Percentiles rank a stretch among this genome's conserved stretches.
phyloP scores from a whole-genome alignment of 1,284 basidiomycete genomes.

The Malassezia globosa region DNA sequence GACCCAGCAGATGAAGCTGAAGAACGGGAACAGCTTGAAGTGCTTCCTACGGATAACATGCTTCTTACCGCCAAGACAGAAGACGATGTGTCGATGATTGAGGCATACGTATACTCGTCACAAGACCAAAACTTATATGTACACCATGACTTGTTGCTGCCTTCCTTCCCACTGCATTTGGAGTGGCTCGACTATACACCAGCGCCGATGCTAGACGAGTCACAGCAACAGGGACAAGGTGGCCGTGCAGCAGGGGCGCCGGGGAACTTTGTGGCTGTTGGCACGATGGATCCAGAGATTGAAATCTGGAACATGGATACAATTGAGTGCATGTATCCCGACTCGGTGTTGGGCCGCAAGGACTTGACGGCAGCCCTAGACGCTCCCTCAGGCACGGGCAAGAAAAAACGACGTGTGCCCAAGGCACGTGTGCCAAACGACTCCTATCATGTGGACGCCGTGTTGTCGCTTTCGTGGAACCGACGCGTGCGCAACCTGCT shows the following conservation, averaged over 20 bases:
- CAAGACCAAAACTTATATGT: slow-evolving; percentile 65
- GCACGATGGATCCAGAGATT: slow-evolving; percentile 92
- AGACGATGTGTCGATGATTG: slow-evolving; percentile 89
- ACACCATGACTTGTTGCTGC: slow-evolving; percentile 95
- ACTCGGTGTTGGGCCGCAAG: slow-evolving; percentile 76
- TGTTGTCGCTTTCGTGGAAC: slow-evolving; percentile 87
- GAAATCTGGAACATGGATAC: slow-evolving; percentile 96
- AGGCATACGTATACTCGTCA: slow-evolving; percentile 49
- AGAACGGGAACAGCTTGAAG: slow-evolving; percentile 79
- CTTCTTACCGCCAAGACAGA: slow-evolving; percentile 88
- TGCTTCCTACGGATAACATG: slow-evolving; percentile 81
- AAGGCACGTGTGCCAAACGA: slow-evolving; percentile 61
- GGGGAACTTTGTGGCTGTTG: slow-evolving; percentile 90
- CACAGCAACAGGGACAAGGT: no score
- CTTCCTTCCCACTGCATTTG: slow-evolving; percentile 91
- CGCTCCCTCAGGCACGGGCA: slow-evolving; percentile 38
- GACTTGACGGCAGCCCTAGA: slow-evolving; percentile 43
- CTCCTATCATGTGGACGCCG: slow-evolving; percentile 79
- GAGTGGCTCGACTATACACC: slow-evolving; percentile 97
- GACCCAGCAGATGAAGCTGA: slow-evolving; percentile 54
- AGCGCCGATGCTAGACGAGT: slow-evolving; percentile 46
- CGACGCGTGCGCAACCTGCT: slow-evolving; percentile 74
- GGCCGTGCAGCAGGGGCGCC: slow-evolving; percentile 48
- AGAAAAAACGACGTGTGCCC: slow-evolving; percentile 65
- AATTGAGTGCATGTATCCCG: slow-evolving; percentile 86